These are phyloP conservation scores for Microcos paniculata DNA, from an alignment of 345 rosid species.

Conservation along the genomic window DNA sequence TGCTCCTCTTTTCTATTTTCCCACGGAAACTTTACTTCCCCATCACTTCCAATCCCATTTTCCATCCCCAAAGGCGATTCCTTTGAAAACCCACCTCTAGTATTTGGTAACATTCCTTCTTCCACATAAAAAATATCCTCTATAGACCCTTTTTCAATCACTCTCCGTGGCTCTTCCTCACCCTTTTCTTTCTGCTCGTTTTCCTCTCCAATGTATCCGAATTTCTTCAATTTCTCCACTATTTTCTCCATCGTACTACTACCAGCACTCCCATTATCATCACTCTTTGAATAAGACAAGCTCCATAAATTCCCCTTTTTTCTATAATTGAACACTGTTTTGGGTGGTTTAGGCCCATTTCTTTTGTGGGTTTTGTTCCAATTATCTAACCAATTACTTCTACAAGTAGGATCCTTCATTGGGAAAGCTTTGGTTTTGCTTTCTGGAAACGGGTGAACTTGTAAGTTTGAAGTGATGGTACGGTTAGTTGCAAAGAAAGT, in stretches of 20 bases:
- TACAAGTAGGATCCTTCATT: constrained; percentile 20
- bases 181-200: constrained; percentile 31
- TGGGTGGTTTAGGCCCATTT: constrained; percentile 43
- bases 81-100: constrained; percentile 59
- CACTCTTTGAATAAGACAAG: constrained; percentile 31
- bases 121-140: constrained; percentile 74
- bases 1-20: constrained; percentile 53
- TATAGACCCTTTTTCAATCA: constrained; percentile 67
- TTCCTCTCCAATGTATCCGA: constrained; percentile 58
- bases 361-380: constrained; percentile 53
- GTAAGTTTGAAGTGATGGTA: constrained; percentile 20
- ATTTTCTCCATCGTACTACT: constrained; percentile 79
- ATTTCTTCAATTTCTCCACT: constrained; percentile 73
- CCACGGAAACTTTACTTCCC: constrained; percentile 84
- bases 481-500: constrained; percentile 10
- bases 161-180: constrained; percentile 33
- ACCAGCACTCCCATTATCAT: constrained; percentile 21
- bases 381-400: constrained; percentile 47
- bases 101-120: constrained; percentile 60
- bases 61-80: constrained; percentile 47
- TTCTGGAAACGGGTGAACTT: constrained; percentile 27
- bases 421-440: constrained; percentile 26
- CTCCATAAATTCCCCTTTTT: constrained; percentile 31
- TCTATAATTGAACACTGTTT: constrained; percentile 45
- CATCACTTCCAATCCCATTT: constrained; percentile 37